Percentiles rank a stretch among this genome's conserved stretches.
phyloP scores from a whole-genome alignment of 108 stramenopile genomes.

The Pelagomonas calceolata region DNA sequence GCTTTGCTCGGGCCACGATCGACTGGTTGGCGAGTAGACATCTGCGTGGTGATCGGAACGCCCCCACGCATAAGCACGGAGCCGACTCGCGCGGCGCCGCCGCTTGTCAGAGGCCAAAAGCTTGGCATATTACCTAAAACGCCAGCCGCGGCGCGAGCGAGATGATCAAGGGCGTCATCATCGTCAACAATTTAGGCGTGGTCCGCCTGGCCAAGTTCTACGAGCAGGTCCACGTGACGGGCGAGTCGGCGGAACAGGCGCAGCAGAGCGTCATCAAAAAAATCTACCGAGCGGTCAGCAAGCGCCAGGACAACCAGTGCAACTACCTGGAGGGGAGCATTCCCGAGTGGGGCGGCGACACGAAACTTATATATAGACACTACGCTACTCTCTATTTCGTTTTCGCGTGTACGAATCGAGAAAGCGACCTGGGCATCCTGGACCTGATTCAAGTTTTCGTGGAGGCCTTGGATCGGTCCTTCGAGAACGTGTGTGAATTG shows the following conservation, averaged over 20 bases:
- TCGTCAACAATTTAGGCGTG: constrained; percentile 97
- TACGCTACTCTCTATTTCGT: constrained; percentile 99
- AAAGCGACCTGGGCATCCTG: constrained; percentile 95
- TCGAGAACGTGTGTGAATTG: constrained; percentile 99
- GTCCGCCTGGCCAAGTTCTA: constrained; percentile 93
- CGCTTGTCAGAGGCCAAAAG: too few relatives aligned
- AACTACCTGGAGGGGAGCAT: constrained; percentile 93
- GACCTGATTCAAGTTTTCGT: constrained; percentile 99
- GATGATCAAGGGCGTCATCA: constrained; percentile 64
- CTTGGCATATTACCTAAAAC: too few relatives aligned
- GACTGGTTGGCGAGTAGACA: too few relatives aligned
- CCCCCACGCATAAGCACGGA: too few relatives aligned
- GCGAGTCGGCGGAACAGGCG: constrained; percentile 55
- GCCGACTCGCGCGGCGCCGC: too few relatives aligned
- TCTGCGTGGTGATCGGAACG: too few relatives aligned
- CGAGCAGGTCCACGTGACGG: constrained; percentile 54
- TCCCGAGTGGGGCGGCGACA: constrained; percentile 90
- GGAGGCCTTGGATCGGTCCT: constrained; percentile 95
- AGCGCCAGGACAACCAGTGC: constrained; percentile 92
- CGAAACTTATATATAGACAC: constrained; percentile 96
- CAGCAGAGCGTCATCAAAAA: constrained; percentile 89
- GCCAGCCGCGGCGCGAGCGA: too few relatives aligned
- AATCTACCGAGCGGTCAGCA: constrained; percentile 85
- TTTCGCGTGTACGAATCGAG: constrained; percentile 91
- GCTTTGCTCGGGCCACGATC: too few relatives aligned